Conservation (phyloP, 1,139 yeast genomes). For the Candida tropicalis region DNA sequence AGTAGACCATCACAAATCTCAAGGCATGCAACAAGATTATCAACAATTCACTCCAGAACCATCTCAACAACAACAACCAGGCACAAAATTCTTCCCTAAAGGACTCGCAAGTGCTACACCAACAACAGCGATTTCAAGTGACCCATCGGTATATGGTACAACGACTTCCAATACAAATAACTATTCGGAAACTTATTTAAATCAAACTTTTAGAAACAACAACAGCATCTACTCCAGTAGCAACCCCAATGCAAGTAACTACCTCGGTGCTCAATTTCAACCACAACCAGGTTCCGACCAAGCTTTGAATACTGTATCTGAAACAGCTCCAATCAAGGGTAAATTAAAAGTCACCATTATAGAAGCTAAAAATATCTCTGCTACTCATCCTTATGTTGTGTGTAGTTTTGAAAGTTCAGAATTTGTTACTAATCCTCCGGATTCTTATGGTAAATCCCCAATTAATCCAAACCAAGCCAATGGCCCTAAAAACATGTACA, state of each 20-base stretch:
- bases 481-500: conserved; percentile 16
- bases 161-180: conserved; percentile 36
- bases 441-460: conserved; percentile 53
- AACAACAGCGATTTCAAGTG: conserved; percentile 66
- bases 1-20: background rate
- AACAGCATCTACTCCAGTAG: conserved; percentile 15
- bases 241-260: conserved; percentile 8
- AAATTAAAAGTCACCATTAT: conserved; percentile 77
- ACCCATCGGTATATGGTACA: conserved; percentile 70
- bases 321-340: conserved; percentile 58
- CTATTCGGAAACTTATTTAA: conserved; percentile 27
- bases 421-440: conserved; percentile 82
- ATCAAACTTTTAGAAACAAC: conserved; percentile 26
- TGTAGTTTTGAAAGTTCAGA: conserved; percentile 94
- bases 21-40: conserved; percentile 7
- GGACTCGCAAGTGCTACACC: conserved; percentile 47
- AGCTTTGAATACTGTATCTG: conserved; percentile 14
- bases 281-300: conserved; percentile 14
- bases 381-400: conserved; percentile 83
- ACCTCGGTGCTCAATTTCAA: conserved; percentile 10
- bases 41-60: conserved; percentile 9
- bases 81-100: conserved; percentile 38
- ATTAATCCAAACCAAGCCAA: conserved; percentile 30
- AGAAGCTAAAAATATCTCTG: conserved; percentile 65
- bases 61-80: conserved; percentile 13